Percentiles rank a stretch among this genome's conserved stretches.
Evolutionary conservation across 2,329 filamentous ascomycete species (phyloP).

Genomic region (Alternaria metachromatica): DNA sequence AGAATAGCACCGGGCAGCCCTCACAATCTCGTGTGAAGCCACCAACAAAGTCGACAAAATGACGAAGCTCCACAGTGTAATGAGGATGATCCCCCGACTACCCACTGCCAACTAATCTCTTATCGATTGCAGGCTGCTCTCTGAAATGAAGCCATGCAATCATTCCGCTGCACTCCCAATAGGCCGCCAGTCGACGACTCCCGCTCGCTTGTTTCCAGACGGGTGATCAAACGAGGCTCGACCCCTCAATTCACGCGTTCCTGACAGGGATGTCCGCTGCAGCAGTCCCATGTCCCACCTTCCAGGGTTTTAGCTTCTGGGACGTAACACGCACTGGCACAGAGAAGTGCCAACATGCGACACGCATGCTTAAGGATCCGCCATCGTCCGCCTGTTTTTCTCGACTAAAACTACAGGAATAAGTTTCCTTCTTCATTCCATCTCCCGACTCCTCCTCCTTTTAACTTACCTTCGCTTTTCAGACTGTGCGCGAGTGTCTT

Average conservation of each 20-base stretch:
- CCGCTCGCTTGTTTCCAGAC: conserved; percentile 33
- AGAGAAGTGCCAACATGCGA: conserved; percentile 16
- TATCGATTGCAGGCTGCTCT: conserved; percentile 16
- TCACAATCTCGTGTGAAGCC: neutral
- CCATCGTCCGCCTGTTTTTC: neutral
- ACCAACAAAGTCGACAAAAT: neutral
- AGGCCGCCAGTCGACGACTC: neutral
- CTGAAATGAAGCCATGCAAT: conserved; percentile 17
- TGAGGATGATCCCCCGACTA: conserved; percentile 3
- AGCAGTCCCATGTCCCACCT: neutral
- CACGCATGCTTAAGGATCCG: conserved; percentile 15
- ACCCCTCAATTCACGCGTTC: conserved; percentile 13
- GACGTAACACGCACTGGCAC: conserved; percentile 22
- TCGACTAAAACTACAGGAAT: neutral
- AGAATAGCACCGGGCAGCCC: neutral
- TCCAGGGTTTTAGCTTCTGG: conserved; percentile 16
- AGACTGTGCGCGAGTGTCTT: neutral
- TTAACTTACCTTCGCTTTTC: conserved; percentile 19
- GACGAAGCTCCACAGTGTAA: neutral
- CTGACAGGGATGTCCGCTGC: conserved; percentile 11
- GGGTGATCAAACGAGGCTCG: conserved; percentile 37
- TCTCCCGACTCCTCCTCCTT: conserved; percentile 8
- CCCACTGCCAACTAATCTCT: neutral
- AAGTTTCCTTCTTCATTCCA: conserved; percentile 8
- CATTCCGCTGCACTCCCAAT: conserved; percentile 19